These are phyloP conservation scores for Tolypocladium paradoxum DNA, from an alignment of 2,329 filamentous ascomycete genomes.

Conservation along the genomic window DNA sequence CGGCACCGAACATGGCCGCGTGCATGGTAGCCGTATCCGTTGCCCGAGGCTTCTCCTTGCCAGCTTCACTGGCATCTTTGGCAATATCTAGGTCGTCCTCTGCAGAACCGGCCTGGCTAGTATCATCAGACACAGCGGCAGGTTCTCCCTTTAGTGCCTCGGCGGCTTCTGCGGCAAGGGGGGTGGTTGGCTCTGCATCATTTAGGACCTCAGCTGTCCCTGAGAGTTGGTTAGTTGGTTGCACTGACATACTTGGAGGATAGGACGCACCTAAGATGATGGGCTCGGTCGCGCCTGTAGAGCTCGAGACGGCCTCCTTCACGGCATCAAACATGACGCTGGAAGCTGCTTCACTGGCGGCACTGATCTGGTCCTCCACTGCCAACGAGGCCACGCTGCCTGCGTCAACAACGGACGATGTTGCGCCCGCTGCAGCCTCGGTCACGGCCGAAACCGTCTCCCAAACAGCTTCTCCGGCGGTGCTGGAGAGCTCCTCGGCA, in stretches of 20 bases:
- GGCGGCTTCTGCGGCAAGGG: not conserved
- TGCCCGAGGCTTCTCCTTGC: slow-evolving; percentile 11
- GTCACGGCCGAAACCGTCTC: slow-evolving; percentile 15
- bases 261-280: not conserved
- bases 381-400: not conserved
- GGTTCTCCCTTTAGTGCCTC: not conserved
- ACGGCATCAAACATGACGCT: not conserved
- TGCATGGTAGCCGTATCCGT: slow-evolving; percentile 27
- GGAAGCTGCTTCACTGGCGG: not conserved
- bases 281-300: not conserved
- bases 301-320: not conserved
- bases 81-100: slow-evolving; percentile 13
- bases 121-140: not conserved
- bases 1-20: slow-evolving; percentile 38
- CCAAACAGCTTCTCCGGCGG: slow-evolving; percentile 5
- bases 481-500: not conserved
- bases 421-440: slow-evolving; percentile 4
- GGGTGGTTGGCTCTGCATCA: not conserved
- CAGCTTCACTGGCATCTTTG: slow-evolving; percentile 11
- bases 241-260: no score
- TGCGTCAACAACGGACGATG: slow-evolving; percentile 2
- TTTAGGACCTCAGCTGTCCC: not conserved
- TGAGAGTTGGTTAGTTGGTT: not conserved
- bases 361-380: not conserved
- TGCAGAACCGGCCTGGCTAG: slow-evolving; percentile 4